Conservation (phyloP, 2,329 filamentous ascomycete species). For the Sporothrix pallida region DNA sequence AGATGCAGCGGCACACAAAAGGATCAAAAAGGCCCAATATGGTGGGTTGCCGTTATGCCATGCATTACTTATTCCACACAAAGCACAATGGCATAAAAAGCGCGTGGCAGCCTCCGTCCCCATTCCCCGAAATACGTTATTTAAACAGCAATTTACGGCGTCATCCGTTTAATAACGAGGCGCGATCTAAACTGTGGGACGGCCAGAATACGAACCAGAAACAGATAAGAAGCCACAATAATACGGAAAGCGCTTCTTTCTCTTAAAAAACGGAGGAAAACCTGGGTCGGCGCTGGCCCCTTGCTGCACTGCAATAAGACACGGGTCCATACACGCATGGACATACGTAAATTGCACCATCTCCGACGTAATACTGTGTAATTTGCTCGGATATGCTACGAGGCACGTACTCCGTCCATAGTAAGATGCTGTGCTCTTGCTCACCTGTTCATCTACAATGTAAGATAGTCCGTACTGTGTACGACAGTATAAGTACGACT, state of each 20-base stretch:
- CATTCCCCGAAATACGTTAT: not conserved
- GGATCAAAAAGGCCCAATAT: not conserved
- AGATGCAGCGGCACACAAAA: not conserved
- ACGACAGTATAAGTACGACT: too few species aligned
- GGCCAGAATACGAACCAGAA: not conserved
- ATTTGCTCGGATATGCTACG: constrained; percentile 13
- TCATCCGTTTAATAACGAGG: not conserved
- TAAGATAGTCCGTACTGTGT: too few species aligned
- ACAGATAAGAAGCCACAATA: not conserved
- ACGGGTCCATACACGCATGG: constrained; percentile 2
- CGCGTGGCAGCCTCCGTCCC: not conserved
- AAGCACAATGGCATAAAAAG: not conserved
- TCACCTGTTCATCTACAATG: too few species aligned
- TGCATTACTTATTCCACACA: too few species aligned
- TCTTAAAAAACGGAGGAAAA: not conserved
- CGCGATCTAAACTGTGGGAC: not conserved
- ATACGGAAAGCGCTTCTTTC: not conserved
- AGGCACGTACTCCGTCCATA: not conserved
- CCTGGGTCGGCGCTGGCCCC: not conserved
- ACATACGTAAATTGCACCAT: constrained; percentile 10
- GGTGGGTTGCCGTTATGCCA: too few species aligned
- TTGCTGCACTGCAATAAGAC: constrained; percentile 16
- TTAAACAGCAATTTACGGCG: not conserved
- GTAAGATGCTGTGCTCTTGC: not conserved
- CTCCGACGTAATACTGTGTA: not conserved